These are phyloP conservation scores for Corylus heterophylla DNA, from an alignment of 306 rosid genomes.

Conservation along the genomic window DNA sequence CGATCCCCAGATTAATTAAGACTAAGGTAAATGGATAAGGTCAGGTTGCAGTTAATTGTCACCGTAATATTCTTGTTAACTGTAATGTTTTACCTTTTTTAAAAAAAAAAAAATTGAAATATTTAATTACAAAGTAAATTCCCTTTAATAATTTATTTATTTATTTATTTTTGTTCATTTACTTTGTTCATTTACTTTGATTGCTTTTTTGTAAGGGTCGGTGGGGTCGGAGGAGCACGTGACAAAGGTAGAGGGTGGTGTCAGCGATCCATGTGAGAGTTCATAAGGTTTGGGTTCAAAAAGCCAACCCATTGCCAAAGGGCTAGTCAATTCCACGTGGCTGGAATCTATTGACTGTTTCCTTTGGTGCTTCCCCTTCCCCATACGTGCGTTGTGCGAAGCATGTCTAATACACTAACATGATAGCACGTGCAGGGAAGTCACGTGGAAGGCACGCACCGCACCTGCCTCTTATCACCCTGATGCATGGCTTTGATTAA, in stretches of 20 bases:
- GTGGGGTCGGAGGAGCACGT: slow-evolving; percentile 67
- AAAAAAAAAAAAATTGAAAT: neutral
- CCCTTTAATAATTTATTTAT: neutral
- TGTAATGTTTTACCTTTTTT: neutral
- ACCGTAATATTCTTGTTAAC: slow-evolving; percentile 20
- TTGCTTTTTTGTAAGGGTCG: neutral
- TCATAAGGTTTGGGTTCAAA: slow-evolving; percentile 39
- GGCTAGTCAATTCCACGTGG: slow-evolving; percentile 47
- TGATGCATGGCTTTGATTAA: slow-evolving; percentile 14
- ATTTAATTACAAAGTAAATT: slow-evolving; percentile 1
- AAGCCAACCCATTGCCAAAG: slow-evolving; percentile 34
- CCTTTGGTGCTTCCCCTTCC: slow-evolving; percentile 41
- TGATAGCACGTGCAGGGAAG: slow-evolving; percentile 52
- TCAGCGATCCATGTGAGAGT: slow-evolving; percentile 84
- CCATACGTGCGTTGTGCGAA: slow-evolving; percentile 62
- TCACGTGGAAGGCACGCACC: slow-evolving; percentile 34
- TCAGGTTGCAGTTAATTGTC: slow-evolving; percentile 31
- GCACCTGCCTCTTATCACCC: slow-evolving; percentile 21
- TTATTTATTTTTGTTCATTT: neutral
- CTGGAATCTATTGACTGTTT: slow-evolving; percentile 38
- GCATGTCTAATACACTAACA: slow-evolving; percentile 41
- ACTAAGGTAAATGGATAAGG: slow-evolving; percentile 48
- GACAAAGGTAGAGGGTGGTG: slow-evolving; percentile 61
- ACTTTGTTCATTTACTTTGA: neutral
- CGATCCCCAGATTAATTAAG: slow-evolving; percentile 58